Evolutionary conservation across 345 rosid genomes (phyloP), one percentile per base, ranked within the genome.

Genomic region (Salix caprea): DNA sequence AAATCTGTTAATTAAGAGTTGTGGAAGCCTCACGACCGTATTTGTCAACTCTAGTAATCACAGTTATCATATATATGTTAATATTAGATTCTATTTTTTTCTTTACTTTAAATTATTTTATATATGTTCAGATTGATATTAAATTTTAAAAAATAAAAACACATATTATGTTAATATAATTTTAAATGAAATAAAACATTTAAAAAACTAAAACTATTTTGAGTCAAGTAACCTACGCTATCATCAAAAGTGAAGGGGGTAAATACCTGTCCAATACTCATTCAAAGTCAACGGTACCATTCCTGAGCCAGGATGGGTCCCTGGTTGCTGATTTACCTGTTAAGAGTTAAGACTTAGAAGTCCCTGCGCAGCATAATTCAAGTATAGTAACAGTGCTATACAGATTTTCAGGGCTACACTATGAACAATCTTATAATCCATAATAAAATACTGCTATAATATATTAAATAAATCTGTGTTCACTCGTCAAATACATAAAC

Each of bases 361-460:
- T 70, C 93, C 92, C 0, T 92, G 88, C 73, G 32, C 73, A 1
- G 94, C 90, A 3, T 89, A 97, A 7, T 92, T 90, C 86, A 90
- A 52, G 85, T 90, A 88, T 56, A 71, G 66, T 0, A 90, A 89
- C 86, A 92, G 93, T 7, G 85, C 88, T 8, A 7, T 2, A 0
- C 10, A 8, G 10, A 40, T 9, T 40, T 40, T 0, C 13, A 34
- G 36, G 44, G 44, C 44, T 2, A 9, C 12, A 40, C 44, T 9
- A 40, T 40, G 6, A 34, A 34, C 36, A 34, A 34, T 34, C 36
- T 34, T 34, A 34, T 34, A 34, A 34, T 34, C 6, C 5, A 34
- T 34, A 0, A 34, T 1, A 34, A 4, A 4, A 4, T 34, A 4
- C 1, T 34, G 36, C 0, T 34, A 34, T 34, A 0, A 34, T 34